These are phyloP conservation scores for Nannochloris sp. DNA, from an alignment of 139 green algal species.

Conservation along the genomic window DNA sequence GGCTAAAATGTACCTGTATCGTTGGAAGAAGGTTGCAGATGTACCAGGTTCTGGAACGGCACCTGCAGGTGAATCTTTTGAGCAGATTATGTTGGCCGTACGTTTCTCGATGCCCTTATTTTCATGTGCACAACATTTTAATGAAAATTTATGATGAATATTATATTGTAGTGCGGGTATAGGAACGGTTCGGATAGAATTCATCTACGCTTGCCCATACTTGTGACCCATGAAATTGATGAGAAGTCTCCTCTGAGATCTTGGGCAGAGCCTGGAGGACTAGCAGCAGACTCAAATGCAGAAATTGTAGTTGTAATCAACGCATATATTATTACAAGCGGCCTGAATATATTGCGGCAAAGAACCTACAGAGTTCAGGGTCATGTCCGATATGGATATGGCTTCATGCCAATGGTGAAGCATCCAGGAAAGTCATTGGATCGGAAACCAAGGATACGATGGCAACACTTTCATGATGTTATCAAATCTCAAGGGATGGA, in stretches of 20 bases:
- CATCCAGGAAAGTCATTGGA: slow-evolving; percentile 24
- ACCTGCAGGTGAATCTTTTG: slow-evolving; percentile 1
- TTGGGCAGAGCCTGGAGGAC: slow-evolving; percentile 19
- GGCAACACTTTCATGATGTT: slow-evolving; percentile 33
- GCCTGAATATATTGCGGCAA: slow-evolving; percentile 38
- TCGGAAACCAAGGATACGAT: slow-evolving; percentile 29
- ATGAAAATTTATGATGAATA: background rate
- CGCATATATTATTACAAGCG: slow-evolving; percentile 34
- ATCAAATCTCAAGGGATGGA: background rate
- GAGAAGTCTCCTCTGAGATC: slow-evolving; percentile 26
- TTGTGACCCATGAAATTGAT: slow-evolving; percentile 49
- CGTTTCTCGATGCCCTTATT: background rate
- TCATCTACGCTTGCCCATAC: slow-evolving; percentile 51
- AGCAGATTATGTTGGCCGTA: background rate
- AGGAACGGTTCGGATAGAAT: slow-evolving; percentile 30
- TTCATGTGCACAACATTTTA: background rate
- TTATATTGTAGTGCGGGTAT: slow-evolving; percentile 27
- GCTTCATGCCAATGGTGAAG: slow-evolving; percentile 36
- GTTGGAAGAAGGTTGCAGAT: slow-evolving; percentile 34
- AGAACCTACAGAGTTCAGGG: slow-evolving; percentile 32
- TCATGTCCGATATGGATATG: slow-evolving; percentile 33
- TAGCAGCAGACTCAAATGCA: slow-evolving; percentile 38
- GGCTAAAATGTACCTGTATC: slow-evolving; percentile 56
- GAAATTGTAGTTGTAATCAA: slow-evolving; percentile 50
- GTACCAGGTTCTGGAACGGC: background rate